Evolutionary conservation across 805 yeast genomes (phyloP), one percentile per base, ranked within the genome.

Genomic region (Sporopachydermia lactativora): DNA sequence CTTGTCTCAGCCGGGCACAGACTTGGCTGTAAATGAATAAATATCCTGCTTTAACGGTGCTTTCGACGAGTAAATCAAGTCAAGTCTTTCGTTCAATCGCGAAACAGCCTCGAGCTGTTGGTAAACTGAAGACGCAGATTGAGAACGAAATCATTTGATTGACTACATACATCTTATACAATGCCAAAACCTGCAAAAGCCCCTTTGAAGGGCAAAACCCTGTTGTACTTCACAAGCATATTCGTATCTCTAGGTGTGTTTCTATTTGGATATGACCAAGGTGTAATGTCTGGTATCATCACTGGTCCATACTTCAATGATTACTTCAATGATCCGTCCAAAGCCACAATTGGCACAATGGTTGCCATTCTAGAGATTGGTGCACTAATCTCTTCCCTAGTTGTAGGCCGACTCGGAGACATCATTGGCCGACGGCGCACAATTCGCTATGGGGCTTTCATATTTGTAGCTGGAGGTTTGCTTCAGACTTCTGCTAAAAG

Each of bases 231-330:
- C 46, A 64, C 68, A 16, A 53, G 64, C 17, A 52, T 64, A 18
- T 65, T 65, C 45, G 70, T 64, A 34, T 61, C 67, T 15, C 52
- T 64, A 6, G 70, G 70, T 19, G 70, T 53, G 39, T 68, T 75
- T 31, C 59, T 77, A 11, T 77, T 77, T 45, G 84, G 84, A 2
- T 77, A 74, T 49, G 81, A 75, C 47, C 78, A 82, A 55, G 94
- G 92, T 44, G 86, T 81, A 15, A 78, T 83, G 68, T 73, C 81
- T 34, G 86, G 92, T 1, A 71, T 83, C 34, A 59, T 82, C 37
- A 77, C 85, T 2, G 79, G 74, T 39, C 65, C 65, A 2, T 45
- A 16, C 24, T 47, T 47, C 37, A 42, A 41, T 28, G 18, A 35
- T 4, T 64, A 65, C 53, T 67, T 62, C 48, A 47, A 57, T 28